Conservation (phyloP, 345 rosid genomes). For the Populus pruinosa region DNA sequence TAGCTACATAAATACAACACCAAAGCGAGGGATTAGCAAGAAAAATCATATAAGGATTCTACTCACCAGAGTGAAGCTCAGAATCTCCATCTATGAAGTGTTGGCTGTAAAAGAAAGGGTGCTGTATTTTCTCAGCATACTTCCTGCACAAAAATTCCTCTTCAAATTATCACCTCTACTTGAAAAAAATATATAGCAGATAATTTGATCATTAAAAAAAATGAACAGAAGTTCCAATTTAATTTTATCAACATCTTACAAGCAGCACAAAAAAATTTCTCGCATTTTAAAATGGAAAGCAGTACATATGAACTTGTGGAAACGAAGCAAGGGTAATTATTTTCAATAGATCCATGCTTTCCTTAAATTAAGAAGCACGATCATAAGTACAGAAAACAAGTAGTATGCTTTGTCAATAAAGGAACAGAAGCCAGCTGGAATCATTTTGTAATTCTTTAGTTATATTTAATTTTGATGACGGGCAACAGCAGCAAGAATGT, state of each 20-base stretch:
- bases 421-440: slow-evolving; percentile 18
- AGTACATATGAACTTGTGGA: background rate
- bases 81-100: slow-evolving; percentile 54
- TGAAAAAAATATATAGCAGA: background rate
- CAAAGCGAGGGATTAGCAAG: background rate
- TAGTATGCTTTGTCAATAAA: slow-evolving; percentile 13
- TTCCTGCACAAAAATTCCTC: slow-evolving; percentile 36
- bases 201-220: background rate
- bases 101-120: slow-evolving; percentile 35
- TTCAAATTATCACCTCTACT: background rate
- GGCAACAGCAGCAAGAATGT: background rate
- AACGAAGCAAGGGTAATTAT: background rate
- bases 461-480: slow-evolving; percentile 10
- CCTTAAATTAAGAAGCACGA: background rate
- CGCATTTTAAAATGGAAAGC: background rate
- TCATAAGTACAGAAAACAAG: background rate
- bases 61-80: slow-evolving; percentile 60
- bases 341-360: background rate
- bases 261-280: background rate
- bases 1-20: background rate
- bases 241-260: background rate
- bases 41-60: background rate
- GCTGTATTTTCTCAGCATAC: slow-evolving; percentile 51
- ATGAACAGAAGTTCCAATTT: background rate
- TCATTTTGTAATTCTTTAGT: background rate